Base-by-base conservation (phyloP, 257 asterid genomes). In the Solanum gandarillasii region DNA sequence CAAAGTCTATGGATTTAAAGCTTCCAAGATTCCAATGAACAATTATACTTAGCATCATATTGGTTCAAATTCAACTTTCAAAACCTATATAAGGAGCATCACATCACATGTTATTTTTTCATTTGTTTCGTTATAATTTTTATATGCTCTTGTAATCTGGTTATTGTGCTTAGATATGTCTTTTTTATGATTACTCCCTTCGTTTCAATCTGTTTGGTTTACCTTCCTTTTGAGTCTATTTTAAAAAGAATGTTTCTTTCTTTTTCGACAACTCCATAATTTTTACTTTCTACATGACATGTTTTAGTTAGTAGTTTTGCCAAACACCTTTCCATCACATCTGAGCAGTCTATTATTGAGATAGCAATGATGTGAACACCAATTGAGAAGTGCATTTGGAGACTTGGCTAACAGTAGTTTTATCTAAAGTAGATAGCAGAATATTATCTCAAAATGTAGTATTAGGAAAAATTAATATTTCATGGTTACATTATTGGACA, bases 21-120 rank as follows among this genome's bases (percentile, higher is more conserved):
- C 23, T 38, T 25, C 20, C 23, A 75, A 73, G 31, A 79, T 68
- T 76, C 52, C 48, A 29, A 9, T 82, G 43, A 82, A 82, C 31
- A 18, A 18, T 10, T 18, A 14, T 81, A 41, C 39, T 29, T 38
- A 4, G 27, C 21, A 48, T 82, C 29, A 48, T 48, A 7, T 6
- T 82, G 31, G 70, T 46, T 81, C 41, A 81, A 46, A 5, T 46
- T 81, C 68, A 46, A 81, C 41, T 2, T 46, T 6, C 39, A 27
- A 41, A 81, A 81, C 5, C 27, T 16, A 46, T 9, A 43, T 18
- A 27, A 43, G 18, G 25, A 39, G 62, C 34, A 43, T 9, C 68
- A 27, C 85, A 81, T 81, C 68, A 81, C 39, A 81, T 46, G 85
- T 46, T 29, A 27, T 29, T 81, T 27, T 81, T 81, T 81, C 29